phyloP scores from a whole-genome alignment of 805 yeast species.

The Saccharomycopsis oosterbeekiorum region DNA sequence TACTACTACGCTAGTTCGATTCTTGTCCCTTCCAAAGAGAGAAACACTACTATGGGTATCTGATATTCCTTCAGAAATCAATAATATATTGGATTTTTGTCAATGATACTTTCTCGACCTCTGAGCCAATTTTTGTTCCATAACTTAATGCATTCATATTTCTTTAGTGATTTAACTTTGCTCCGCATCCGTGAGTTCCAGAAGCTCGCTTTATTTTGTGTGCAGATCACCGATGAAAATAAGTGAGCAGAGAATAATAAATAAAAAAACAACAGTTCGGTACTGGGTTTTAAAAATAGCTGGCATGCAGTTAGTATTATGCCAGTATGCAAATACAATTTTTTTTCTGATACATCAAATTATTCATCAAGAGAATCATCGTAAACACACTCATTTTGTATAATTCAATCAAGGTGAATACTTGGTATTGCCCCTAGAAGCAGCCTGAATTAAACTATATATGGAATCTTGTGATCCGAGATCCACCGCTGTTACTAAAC shows the following conservation, averaged over 20 bases:
- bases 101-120: too few species aligned
- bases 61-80: too few species aligned
- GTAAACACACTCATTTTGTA: neutral
- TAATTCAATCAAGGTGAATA: neutral
- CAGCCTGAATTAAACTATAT: too few species aligned
- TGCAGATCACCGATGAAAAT: neutral
- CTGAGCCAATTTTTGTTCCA: too few species aligned
- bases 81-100: too few species aligned
- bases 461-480: neutral
- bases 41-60: too few species aligned
- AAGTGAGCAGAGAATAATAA: too few species aligned
- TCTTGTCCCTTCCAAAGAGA: too few species aligned
- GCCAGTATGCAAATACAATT: neutral
- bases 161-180: too few species aligned
- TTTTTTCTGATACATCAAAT: neutral
- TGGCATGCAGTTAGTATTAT: neutral
- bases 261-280: neutral
- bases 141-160: neutral
- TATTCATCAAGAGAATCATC: neutral
- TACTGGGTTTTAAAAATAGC: neutral
- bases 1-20: too few species aligned
- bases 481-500: neutral
- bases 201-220: neutral
- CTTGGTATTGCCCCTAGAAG: neutral
- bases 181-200: neutral